A percentile compares a stretch with the other conserved stretches of the same genome.
Evolutionary conservation across 768 basidiomycete species (phyloP).

Genomic region (Imleria badia): DNA sequence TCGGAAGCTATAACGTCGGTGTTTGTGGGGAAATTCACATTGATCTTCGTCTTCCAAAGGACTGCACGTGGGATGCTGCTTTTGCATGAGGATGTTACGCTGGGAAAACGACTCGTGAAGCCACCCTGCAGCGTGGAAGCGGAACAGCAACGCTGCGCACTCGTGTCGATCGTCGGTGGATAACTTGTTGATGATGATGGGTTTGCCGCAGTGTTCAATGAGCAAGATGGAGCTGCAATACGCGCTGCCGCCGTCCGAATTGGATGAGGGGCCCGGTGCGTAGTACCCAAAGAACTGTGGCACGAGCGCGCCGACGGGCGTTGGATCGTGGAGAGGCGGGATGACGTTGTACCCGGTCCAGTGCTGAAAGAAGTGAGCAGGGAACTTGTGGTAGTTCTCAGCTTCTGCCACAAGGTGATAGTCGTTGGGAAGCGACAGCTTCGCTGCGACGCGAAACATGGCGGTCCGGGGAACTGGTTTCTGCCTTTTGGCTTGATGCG

Average conservation of each 20-base stretch:
- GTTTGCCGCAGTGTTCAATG: constrained; percentile 38
- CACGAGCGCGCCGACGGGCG: constrained; percentile 49
- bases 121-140: constrained; percentile 39
- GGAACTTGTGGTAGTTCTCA: constrained; percentile 24
- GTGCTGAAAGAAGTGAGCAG: constrained; percentile 29
- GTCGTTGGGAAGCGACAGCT: constrained; percentile 40
- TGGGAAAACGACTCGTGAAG: constrained; percentile 41
- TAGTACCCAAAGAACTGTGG: constrained; percentile 70
- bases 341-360: constrained; percentile 27
- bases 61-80: constrained; percentile 36
- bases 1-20: constrained; percentile 34
- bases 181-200: constrained; percentile 26
- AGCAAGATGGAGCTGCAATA: constrained; percentile 13
- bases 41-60: constrained; percentile 7
- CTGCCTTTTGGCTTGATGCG: constrained; percentile 1
- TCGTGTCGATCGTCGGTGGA: constrained; percentile 38
- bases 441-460: constrained; percentile 41
- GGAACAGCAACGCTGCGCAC: constrained; percentile 37
- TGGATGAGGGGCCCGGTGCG: constrained; percentile 31
- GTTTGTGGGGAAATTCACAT: background rate
- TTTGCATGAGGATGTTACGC: constrained; percentile 45
- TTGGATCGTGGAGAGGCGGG: constrained; percentile 40
- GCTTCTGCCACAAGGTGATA: constrained; percentile 34
- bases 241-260: background rate
- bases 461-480: constrained; percentile 29